Conservation (phyloP, 2,329 filamentous ascomycete species). For the Diaporthe caulivora region DNA sequence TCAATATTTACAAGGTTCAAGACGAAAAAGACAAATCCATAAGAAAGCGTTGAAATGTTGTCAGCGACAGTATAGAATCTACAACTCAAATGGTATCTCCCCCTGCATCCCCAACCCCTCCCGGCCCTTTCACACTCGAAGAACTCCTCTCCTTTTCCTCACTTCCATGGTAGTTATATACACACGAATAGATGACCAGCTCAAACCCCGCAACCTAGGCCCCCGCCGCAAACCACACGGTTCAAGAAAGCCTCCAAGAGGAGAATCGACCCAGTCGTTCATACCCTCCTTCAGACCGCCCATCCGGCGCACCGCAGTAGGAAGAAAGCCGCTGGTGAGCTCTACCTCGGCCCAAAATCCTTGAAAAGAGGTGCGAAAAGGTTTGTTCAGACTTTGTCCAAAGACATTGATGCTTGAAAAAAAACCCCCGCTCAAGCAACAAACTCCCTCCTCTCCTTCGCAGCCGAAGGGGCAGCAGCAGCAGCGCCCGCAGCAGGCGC, state of each 20-base stretch:
- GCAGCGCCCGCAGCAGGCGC: slow-evolving; percentile 33
- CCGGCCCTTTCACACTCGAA: background rate
- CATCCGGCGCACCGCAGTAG: background rate
- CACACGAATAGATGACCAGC: background rate
- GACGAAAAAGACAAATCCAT: too few relatives aligned
- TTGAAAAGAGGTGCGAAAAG: too few relatives aligned
- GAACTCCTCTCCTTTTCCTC: background rate
- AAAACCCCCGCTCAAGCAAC: background rate
- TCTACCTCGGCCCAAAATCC: too few relatives aligned
- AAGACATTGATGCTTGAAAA: too few relatives aligned
- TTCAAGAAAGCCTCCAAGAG: background rate
- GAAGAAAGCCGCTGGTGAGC: too few relatives aligned
- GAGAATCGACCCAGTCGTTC: slow-evolving; percentile 39
- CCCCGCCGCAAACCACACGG: background rate
- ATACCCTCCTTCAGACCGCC: slow-evolving; percentile 34
- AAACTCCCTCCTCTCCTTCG: background rate
- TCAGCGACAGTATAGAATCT: slow-evolving; percentile 27
- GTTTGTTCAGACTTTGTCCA: too few relatives aligned
- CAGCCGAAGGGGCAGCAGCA: background rate
- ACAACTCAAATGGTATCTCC: background rate
- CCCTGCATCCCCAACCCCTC: too few relatives aligned
- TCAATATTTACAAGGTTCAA: too few relatives aligned
- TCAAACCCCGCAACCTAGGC: background rate
- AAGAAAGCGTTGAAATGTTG: background rate
- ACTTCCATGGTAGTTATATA: background rate